phyloP scores from a whole-genome alignment of 768 basidiomycete genomes.

The Kwoniella dendrophila region DNA sequence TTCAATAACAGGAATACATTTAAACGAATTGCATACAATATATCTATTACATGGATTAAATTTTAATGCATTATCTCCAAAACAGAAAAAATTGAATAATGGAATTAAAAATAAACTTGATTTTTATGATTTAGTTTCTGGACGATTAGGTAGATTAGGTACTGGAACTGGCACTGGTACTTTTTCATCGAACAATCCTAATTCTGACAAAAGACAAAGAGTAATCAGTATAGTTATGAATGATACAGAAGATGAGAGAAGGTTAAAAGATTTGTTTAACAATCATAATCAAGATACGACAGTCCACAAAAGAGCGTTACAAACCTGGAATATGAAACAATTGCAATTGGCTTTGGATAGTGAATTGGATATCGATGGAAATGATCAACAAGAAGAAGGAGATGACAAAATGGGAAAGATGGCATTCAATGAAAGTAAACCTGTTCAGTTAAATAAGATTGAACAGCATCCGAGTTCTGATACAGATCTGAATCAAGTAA shows the following conservation, averaged over 20 bases:
- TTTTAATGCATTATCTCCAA: conserved; percentile 5
- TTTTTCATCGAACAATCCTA: not conserved
- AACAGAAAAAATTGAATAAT: conserved; percentile 10
- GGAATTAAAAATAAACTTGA: conserved; percentile 11
- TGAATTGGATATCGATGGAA: not conserved
- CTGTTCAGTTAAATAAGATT: no score
- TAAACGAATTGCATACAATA: conserved; percentile 20
- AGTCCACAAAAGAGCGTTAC: no score
- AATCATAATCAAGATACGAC: not conserved
- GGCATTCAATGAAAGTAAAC: no score
- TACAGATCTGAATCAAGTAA: no score
- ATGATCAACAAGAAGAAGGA: not conserved
- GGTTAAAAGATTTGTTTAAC: conserved; percentile 21
- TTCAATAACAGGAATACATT: conserved; percentile 21
- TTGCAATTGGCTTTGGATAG: conserved; percentile 3
- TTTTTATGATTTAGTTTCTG: conserved; percentile 20
- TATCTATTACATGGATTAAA: conserved; percentile 30
- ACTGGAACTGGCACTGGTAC: not conserved
- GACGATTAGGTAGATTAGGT: conserved; percentile 27
- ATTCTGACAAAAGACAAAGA: conserved; percentile 2
- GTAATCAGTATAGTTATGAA: conserved; percentile 25
- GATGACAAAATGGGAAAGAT: no score
- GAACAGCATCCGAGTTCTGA: no score
- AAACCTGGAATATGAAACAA: conserved; percentile 10
- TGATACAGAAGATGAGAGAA: conserved; percentile 25